Percentiles rank a stretch among this genome's conserved stretches.
Conservation (phyloP, 208 protist species). For the Acanthamoeba quina region DNA sequence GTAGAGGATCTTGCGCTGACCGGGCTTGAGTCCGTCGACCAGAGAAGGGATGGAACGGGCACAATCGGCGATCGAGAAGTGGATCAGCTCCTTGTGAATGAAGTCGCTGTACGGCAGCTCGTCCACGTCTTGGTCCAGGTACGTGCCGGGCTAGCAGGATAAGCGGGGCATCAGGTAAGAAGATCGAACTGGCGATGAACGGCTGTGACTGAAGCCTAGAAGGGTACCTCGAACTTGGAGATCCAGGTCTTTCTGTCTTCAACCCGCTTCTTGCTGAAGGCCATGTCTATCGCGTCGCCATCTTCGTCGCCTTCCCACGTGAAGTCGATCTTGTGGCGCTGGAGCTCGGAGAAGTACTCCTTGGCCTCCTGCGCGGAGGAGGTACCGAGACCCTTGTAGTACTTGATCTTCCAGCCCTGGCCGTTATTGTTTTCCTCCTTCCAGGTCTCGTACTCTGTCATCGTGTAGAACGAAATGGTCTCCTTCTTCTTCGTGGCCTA, state of each 20-base stretch:
- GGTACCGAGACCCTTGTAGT: slow-evolving; percentile 99
- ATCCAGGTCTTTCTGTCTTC: slow-evolving; percentile 99
- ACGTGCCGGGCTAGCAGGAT: slow-evolving; percentile 78
- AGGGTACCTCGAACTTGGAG: slow-evolving; percentile 91
- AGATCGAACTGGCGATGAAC: background rate
- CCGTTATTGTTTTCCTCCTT: slow-evolving; percentile 85
- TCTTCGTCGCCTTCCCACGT: slow-evolving; percentile 91
- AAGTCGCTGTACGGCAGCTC: slow-evolving; percentile 94
- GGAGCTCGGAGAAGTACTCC: slow-evolving; percentile 99
- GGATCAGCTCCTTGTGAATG: slow-evolving; percentile 99
- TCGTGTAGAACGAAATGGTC: slow-evolving; percentile 98
- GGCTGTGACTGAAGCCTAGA: background rate
- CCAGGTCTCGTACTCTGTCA: slow-evolving; percentile 98
- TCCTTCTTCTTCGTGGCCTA: slow-evolving; percentile 89
- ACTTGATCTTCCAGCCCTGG: slow-evolving; percentile 98
- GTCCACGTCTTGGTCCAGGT: slow-evolving; percentile 81
- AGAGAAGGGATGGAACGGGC: slow-evolving; percentile 94
- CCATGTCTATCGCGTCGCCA: slow-evolving; percentile 97
- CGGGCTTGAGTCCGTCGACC: slow-evolving; percentile 99
- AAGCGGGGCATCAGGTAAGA: background rate
- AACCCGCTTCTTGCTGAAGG: slow-evolving; percentile 98
- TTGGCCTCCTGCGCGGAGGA: slow-evolving; percentile 97
- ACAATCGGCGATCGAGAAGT: slow-evolving; percentile 98
- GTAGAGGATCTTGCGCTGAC: slow-evolving; percentile 99
- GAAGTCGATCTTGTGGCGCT: slow-evolving; percentile 98